Percentiles rank a stretch among this genome's conserved stretches.
Conservation (phyloP, 2,329 filamentous ascomycete genomes). For the Xylariaceae sp. region DNA sequence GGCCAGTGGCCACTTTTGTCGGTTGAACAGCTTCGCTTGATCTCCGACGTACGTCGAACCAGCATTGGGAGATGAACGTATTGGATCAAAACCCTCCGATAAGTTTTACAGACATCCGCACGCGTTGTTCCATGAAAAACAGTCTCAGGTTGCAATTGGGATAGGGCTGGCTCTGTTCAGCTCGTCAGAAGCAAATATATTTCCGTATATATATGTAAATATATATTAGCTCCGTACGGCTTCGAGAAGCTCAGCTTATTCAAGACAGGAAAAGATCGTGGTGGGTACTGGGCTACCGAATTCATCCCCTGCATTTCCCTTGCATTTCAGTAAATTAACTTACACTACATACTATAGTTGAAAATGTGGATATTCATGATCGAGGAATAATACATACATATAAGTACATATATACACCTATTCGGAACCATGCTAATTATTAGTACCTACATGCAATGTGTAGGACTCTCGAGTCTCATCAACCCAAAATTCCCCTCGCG, state of each 20-base stretch:
- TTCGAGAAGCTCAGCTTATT: background rate
- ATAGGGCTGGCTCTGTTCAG: constrained; percentile 7
- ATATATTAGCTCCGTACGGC: no score
- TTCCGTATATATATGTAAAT: no score
- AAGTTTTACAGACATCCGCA: constrained; percentile 1
- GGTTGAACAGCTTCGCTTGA: background rate
- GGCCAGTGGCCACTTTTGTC: background rate
- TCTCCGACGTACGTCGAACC: constrained; percentile 5
- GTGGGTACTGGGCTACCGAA: background rate
- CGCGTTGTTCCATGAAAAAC: background rate
- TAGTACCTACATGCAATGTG: background rate
- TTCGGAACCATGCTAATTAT: background rate
- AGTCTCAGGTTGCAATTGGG: constrained; percentile 4
- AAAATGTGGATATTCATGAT: background rate
- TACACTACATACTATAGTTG: background rate
- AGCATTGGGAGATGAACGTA: constrained; percentile 17
- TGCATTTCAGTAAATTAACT: no score
- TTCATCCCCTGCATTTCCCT: background rate
- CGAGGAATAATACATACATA: background rate
- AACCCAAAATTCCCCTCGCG: background rate
- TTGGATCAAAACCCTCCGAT: constrained; percentile 16
- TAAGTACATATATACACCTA: no score
- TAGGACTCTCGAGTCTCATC: no score
- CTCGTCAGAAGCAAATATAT: background rate
- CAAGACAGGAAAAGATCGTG: background rate